These are phyloP conservation scores for Backusella westeae DNA, from an alignment of 192 early-diverging fungal species.

Conservation along the genomic window DNA sequence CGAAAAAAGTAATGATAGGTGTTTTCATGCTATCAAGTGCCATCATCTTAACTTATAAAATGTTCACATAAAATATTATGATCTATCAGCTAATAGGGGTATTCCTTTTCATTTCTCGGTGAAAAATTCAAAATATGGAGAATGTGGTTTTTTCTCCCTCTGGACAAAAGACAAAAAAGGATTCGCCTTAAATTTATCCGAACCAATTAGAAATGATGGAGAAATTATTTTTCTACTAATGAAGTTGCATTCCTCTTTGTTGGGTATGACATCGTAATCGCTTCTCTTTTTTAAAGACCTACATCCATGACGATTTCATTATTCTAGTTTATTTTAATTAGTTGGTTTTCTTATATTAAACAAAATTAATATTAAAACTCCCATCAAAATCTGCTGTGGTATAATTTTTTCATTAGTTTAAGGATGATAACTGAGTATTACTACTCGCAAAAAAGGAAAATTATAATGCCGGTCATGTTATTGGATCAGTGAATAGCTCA, in stretches of 20 bases:
- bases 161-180: not conserved
- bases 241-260: not conserved
- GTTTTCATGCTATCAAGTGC: not conserved
- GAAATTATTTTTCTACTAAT: not conserved
- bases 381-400: not conserved
- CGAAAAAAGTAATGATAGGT: not conserved
- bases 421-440: not conserved
- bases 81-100: not conserved
- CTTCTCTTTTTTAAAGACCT: too few species aligned
- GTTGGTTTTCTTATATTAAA: not conserved
- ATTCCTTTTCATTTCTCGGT: not conserved
- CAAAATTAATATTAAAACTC: not conserved
- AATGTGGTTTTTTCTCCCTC: not conserved
- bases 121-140: not conserved
- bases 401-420: not conserved
- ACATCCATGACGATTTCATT: not conserved
- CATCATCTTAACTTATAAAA: not conserved
- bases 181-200: not conserved
- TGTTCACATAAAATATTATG: not conserved
- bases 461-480: too few species aligned
- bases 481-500: too few species aligned
- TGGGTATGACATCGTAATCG: not conserved
- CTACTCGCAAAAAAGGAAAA: not conserved
- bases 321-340: not conserved
- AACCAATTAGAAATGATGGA: not conserved